These are phyloP conservation scores for Aplosporella prunicola DNA, from an alignment of 2,329 filamentous ascomycete genomes.

Conservation along the genomic window DNA sequence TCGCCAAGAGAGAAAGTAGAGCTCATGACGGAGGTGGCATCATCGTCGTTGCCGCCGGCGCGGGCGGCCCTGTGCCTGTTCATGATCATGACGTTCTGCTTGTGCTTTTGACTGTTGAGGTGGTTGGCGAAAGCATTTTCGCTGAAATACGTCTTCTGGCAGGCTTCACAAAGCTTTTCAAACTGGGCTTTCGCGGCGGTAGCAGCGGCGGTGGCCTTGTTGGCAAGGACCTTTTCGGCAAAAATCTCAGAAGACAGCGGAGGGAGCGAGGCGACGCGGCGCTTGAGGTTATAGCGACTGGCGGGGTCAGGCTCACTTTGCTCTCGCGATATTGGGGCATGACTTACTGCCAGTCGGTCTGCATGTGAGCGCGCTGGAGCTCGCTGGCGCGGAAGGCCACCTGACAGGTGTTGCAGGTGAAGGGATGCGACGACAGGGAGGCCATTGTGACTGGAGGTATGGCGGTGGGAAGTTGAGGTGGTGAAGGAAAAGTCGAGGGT, in stretches of 20 bases:
- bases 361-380: slow-evolving; percentile 91
- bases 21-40: slow-evolving; percentile 74
- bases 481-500: slow-evolving; percentile 9
- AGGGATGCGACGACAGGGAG: slow-evolving; percentile 55
- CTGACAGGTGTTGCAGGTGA: slow-evolving; percentile 96
- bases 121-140: slow-evolving; percentile 95
- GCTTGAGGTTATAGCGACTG: slow-evolving; percentile 92
- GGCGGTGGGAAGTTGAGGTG: slow-evolving; percentile 1
- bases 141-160: slow-evolving; percentile 89
- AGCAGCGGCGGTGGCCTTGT: slow-evolving; percentile 72
- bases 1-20: slow-evolving; percentile 88
- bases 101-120: slow-evolving; percentile 82
- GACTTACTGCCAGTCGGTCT: slow-evolving; percentile 94
- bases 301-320: not conserved
- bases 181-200: slow-evolving; percentile 83
- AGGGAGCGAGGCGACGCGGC: slow-evolving; percentile 79
- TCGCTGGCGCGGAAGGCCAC: slow-evolving; percentile 93
- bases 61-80: slow-evolving; percentile 29
- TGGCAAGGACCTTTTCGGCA: slow-evolving; percentile 88
- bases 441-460: slow-evolving; percentile 20
- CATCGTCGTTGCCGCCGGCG: slow-evolving; percentile 45
- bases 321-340: too few species aligned
- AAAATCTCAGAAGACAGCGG: slow-evolving; percentile 89
- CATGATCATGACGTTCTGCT: slow-evolving; percentile 48
- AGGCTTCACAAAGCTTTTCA: slow-evolving; percentile 71